Percentiles rank a stretch among this genome's conserved stretches.
phyloP scores from a whole-genome alignment of 331 rosid genomes.

The Stylosanthes scabra region DNA sequence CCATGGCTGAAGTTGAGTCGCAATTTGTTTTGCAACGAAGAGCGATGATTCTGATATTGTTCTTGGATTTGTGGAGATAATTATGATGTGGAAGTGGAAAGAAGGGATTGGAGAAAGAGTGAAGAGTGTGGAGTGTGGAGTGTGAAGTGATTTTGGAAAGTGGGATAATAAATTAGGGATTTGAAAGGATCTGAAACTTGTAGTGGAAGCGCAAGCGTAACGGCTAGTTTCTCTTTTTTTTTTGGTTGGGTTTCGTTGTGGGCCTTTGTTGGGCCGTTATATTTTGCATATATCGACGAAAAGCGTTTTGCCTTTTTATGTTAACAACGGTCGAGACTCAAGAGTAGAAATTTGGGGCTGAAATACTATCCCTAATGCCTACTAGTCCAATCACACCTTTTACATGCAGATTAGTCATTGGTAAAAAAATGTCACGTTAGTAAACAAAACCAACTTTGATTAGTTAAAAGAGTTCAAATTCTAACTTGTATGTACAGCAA shows the following conservation, averaged over 20 bases:
- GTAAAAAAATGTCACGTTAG: no score
- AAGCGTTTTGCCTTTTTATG: constrained; percentile 35
- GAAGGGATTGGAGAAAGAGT: background rate
- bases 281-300: constrained; percentile 35
- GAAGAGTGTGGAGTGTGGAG: background rate
- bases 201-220: constrained; percentile 40
- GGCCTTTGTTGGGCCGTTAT: constrained; percentile 8
- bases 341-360: background rate
- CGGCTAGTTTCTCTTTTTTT: constrained; percentile 58
- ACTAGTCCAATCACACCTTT: no score
- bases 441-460: no score
- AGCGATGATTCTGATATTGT: background rate
- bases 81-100: background rate
- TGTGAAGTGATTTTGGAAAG: constrained; percentile 13
- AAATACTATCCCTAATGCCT: no score
- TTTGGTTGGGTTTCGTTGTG: background rate
- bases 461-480: no score
- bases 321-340: constrained; percentile 35
- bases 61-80: background rate
- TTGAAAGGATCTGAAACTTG: constrained; percentile 17
- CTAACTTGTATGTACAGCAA: no score
- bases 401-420: no score
- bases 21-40: background rate
- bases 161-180: constrained; percentile 42
- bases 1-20: constrained; percentile 50